Conservation (phyloP, 2,329 filamentous ascomycete genomes). For the Beauveria sp. region DNA sequence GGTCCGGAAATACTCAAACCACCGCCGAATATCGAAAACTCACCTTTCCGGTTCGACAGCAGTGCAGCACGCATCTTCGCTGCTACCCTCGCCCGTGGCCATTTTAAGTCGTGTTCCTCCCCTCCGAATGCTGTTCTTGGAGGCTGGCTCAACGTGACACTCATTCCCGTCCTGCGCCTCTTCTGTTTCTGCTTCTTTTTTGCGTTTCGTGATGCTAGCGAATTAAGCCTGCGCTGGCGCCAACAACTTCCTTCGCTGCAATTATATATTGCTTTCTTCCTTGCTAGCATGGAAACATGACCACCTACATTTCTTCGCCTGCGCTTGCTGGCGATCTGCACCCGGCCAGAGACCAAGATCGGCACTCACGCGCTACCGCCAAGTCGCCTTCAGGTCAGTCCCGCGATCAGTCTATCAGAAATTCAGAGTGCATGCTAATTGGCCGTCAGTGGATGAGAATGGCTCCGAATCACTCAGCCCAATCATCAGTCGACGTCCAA, state of each 20-base stretch:
- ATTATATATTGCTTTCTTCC: background rate
- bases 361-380: background rate
- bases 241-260: background rate
- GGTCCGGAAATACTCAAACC: background rate
- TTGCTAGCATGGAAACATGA: constrained; percentile 10
- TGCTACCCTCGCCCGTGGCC: background rate
- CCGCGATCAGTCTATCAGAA: background rate
- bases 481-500: constrained; percentile 2
- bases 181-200: background rate
- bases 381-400: constrained; percentile 3
- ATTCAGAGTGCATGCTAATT: background rate
- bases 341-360: background rate
- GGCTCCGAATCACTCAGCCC: background rate
- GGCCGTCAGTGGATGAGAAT: background rate
- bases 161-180: background rate
- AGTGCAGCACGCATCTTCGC: background rate
- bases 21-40: background rate
- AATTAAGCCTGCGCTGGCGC: background rate
- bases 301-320: constrained; percentile 8
- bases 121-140: background rate
- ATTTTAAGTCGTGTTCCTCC: background rate
- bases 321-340: constrained; percentile 4
- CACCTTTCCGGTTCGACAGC: background rate
- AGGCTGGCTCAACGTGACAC: background rate
- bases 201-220: background rate